Evolutionary conservation across 1,284 basidiomycete genomes (phyloP), one percentile per base, ranked within the genome.

Genomic region (Melampsora americana): DNA sequence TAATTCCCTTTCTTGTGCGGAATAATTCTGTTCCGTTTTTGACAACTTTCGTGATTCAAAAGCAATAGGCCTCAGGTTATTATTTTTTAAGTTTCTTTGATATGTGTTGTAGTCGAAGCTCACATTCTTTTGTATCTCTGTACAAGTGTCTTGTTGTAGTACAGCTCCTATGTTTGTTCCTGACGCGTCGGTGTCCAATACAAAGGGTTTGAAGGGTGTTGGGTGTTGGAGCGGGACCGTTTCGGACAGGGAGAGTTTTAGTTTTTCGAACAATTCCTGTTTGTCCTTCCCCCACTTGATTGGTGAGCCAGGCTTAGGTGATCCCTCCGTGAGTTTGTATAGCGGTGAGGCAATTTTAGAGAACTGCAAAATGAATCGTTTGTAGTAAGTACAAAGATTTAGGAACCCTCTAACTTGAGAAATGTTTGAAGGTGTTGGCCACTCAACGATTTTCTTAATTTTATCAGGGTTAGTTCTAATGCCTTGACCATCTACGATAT

Each of bases 21-120:
- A 70, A 53, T 78, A 78, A 44, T 78, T 78, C 42, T 62, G 60
- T 62, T 62, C 60, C 32, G 67, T 69, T 11, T 32, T 59, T 16
- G 50, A 59, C 12, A 59, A n/a, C 35, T n/a, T n/a, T n/a, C n/a
- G n/a, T n/a, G n/a, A n/a, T n/a, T n/a, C n/a, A n/a, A n/a, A n/a
- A n/a, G n/a, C n/a, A n/a, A n/a, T n/a, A n/a, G n/a, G n/a, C n/a
- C n/a, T n/a, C n/a, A n/a, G n/a, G n/a, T n/a, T n/a, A n/a, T n/a
- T n/a, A n/a, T n/a, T n/a, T n/a, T n/a, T n/a, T n/a, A n/a, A n/a
- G n/a, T n/a, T n/a, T n/a, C n/a, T n/a, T n/a, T n/a, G n/a, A n/a
- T n/a, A n/a, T n/a, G n/a, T n/a, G n/a, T n/a, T n/a, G n/a, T n/a
- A n/a, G n/a, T n/a, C n/a, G n/a, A n/a, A n/a, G n/a, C n/a, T n/a